Evolutionary conservation across 2,329 filamentous ascomycete species (phyloP).

Genomic region (Ilyonectria destructans): DNA sequence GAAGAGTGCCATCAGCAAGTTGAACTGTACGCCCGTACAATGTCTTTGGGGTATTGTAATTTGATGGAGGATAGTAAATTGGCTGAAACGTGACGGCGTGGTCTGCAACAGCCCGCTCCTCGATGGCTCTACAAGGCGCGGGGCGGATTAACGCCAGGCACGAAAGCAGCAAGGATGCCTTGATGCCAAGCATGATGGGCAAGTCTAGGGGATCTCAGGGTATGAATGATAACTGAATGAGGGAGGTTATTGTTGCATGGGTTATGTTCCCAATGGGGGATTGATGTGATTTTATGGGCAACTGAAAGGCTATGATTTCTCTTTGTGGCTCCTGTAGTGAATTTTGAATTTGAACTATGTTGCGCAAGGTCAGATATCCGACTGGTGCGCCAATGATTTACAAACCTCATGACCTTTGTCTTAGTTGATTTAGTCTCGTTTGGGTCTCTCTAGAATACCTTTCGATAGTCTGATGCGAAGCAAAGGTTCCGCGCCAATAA

Average conservation of each 20-base stretch:
- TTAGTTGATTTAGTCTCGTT: neutral
- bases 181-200: slow-evolving; percentile 29
- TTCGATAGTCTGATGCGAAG: neutral
- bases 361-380: neutral
- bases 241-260: neutral
- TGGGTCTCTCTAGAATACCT: neutral
- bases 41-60: neutral
- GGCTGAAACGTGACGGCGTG: slow-evolving; percentile 22
- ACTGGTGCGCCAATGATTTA: neutral
- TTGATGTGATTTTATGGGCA: neutral
- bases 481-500: neutral
- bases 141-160: slow-evolving; percentile 16
- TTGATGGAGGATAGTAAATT: slow-evolving; percentile 14
- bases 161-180: slow-evolving; percentile 24
- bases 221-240: neutral
- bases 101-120: slow-evolving; percentile 18
- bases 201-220: neutral
- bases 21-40: neutral
- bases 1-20: slow-evolving; percentile 19
- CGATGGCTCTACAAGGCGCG: slow-evolving; percentile 12
- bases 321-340: neutral
- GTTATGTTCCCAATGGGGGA: neutral
- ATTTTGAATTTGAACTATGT: neutral
- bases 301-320: neutral
- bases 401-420: neutral